Evolutionary conservation across 2,329 filamentous ascomycete genomes (phyloP).

Genomic region (Fusarium humuli): DNA sequence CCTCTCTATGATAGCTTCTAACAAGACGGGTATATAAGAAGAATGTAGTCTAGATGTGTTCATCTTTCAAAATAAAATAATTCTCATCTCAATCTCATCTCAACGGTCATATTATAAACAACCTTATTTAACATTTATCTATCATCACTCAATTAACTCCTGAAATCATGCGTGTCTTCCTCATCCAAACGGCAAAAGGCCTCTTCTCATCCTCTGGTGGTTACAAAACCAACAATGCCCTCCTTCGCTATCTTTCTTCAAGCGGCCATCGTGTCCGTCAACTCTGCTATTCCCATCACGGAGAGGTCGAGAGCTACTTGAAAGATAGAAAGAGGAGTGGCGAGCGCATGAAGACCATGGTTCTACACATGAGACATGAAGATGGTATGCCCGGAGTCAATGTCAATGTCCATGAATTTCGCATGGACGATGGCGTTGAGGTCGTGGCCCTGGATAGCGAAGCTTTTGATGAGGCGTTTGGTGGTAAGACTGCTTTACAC

Average conservation of each 20-base stretch:
- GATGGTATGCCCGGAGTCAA: neutral
- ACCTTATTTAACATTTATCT: fast-evolving
- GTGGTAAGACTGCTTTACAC: neutral
- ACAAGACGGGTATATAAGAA: neutral
- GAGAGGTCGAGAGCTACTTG: neutral
- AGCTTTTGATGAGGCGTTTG: neutral
- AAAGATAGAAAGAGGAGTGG: fast-evolving
- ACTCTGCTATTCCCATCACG: neutral
- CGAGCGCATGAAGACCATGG: fast-evolving
- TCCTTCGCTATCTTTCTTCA: neutral
- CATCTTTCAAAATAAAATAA: fast-evolving
- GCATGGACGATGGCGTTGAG: neutral
- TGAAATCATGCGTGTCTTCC: neutral
- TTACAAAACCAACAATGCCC: neutral
- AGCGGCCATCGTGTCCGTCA: neutral
- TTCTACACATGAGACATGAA: fast-evolving
- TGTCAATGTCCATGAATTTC: neutral
- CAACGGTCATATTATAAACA: neutral
- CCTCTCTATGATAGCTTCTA: fast-evolving
- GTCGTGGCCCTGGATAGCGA: neutral
- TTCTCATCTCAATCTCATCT: neutral
- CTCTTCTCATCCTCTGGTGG: slow-evolving; percentile 1
- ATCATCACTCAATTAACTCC: too few relatives aligned
- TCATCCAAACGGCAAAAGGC: neutral
- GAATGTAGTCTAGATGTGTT: neutral